These are phyloP conservation scores for Candida coquimbonensis DNA, from an alignment of 805 yeast genomes.

Conservation along the genomic window DNA sequence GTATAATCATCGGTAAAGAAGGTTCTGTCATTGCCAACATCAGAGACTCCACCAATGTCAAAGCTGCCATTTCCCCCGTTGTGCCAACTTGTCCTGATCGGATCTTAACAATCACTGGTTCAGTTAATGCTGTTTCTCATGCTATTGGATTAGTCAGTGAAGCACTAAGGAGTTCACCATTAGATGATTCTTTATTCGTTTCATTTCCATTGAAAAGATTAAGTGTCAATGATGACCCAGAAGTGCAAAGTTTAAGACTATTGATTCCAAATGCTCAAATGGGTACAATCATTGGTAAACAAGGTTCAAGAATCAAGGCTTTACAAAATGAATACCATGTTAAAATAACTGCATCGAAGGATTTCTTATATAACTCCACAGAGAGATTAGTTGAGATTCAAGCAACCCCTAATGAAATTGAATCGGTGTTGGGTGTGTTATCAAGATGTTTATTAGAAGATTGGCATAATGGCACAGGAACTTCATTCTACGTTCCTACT, in stretches of 20 bases:
- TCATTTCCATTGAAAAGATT: conserved; percentile 56
- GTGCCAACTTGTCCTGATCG: conserved; percentile 78
- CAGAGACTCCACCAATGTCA: conserved; percentile 67
- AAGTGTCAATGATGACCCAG: conserved; percentile 40
- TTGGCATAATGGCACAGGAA: conserved; percentile 58
- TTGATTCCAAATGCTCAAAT: conserved; percentile 78
- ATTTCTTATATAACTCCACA: conserved; percentile 70
- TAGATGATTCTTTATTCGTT: conserved; percentile 31
- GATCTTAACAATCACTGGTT: conserved; percentile 72
- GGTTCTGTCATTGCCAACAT: conserved; percentile 74
- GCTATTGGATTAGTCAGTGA: conserved; percentile 68
- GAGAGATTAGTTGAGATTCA: conserved; percentile 86
- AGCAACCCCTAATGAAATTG: conserved; percentile 62
- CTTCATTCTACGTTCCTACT: conserved; percentile 54
- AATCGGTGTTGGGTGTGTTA: conserved; percentile 48
- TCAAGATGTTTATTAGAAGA: conserved; percentile 72
- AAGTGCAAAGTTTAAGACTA: conserved; percentile 54
- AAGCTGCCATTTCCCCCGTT: conserved; percentile 81
- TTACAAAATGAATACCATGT: conserved; percentile 64
- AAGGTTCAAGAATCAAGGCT: conserved; percentile 72
- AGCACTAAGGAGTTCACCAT: conserved; percentile 45
- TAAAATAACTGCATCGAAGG: conserved; percentile 83
- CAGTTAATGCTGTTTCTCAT: conserved; percentile 57
- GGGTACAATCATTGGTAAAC: conserved; percentile 84
- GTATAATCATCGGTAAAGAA: conserved; percentile 80